A percentile compares a stretch with the other conserved stretches of the same genome.
These are phyloP conservation scores for Talaromyces sp. DNA, from an alignment of 2,329 filamentous ascomycete species.

Conservation along the genomic window DNA sequence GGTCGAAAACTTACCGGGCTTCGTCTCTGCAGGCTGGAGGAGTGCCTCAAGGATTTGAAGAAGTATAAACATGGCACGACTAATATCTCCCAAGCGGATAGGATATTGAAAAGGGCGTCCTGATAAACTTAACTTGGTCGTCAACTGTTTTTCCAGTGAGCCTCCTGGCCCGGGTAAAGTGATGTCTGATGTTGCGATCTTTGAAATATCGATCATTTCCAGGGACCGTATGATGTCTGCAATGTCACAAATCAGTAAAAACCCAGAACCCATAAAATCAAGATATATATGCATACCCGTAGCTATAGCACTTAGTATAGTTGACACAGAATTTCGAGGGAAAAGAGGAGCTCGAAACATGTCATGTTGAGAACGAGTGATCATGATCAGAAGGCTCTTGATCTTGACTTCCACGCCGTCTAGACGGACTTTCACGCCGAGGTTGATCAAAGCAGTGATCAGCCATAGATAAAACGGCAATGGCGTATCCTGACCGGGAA, in stretches of 20 bases:
- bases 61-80: conserved; percentile 25
- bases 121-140: conserved; percentile 30
- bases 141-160: conserved; percentile 28
- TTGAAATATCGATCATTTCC: conserved; percentile 29
- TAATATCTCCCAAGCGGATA: conserved; percentile 28
- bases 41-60: conserved; percentile 33
- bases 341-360: conserved; percentile 27
- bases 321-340: conserved; percentile 29
- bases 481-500: conserved; percentile 47
- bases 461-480: conserved; percentile 55
- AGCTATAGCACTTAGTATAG: conserved; percentile 34
- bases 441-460: conserved; percentile 49
- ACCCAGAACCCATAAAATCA: neutral
- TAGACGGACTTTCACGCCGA: conserved; percentile 44
- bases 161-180: conserved; percentile 28
- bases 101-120: conserved; percentile 27
- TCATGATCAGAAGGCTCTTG: conserved; percentile 34
- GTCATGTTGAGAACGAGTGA: conserved; percentile 33
- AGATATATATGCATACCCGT: conserved; percentile 34
- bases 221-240: conserved; percentile 47
- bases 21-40: conserved; percentile 19
- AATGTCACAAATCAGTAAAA: neutral
- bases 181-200: conserved; percentile 19
- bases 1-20: conserved; percentile 21
- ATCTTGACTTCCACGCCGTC: conserved; percentile 39